Evolutionary conservation across 1,139 yeast species (phyloP), one percentile per base, ranked within the genome.

Genomic region (Yamadazyma oceani): DNA sequence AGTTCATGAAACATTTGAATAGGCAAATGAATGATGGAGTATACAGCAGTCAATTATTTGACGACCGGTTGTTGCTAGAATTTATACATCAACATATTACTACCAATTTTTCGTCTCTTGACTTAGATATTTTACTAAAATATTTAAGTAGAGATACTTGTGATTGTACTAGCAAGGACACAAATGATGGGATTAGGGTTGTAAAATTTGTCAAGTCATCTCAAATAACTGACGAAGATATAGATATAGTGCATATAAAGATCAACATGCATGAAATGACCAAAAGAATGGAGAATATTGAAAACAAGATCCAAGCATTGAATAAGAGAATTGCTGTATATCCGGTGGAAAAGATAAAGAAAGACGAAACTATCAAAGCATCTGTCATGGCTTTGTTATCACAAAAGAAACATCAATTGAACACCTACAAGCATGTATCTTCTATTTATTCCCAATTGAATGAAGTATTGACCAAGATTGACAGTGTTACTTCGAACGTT

Each of bases 401-500:
- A 2, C 43, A 38, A n/a, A 45, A 37, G 26, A 39, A 42, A 35
- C 19, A 17, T 10, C 43, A 44, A 32, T 30, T 54, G 15, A 55
- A 53, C 15, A 62, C 75, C 0, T 53, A 69, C 24, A 50, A 53
- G 2, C 59, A 57, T 16, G 59, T 70, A 4, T 43, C 60, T 2
- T 44, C 44, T 3, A 55, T 71, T 2, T 55, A 60, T n/a, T 55
- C 53, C 26, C 75, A 75, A 36, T 51, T 79, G 17, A 54, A 53
- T 13, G 51, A 60, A 2, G 57, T 78, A 0, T 49, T 74, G 25
- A 49, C 54, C 30, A 75, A 75, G 44, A 67, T 79, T 31, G 69
- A 77, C 46, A 73, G 75, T 39, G 72, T 81, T 2, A 59, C 65
- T 11, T 59, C 72, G 2, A 78, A 77, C 45, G 53, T 60, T 4